These are phyloP conservation scores for Alternaria viburni DNA, from an alignment of 2,329 filamentous ascomycete genomes.

Conservation along the genomic window DNA sequence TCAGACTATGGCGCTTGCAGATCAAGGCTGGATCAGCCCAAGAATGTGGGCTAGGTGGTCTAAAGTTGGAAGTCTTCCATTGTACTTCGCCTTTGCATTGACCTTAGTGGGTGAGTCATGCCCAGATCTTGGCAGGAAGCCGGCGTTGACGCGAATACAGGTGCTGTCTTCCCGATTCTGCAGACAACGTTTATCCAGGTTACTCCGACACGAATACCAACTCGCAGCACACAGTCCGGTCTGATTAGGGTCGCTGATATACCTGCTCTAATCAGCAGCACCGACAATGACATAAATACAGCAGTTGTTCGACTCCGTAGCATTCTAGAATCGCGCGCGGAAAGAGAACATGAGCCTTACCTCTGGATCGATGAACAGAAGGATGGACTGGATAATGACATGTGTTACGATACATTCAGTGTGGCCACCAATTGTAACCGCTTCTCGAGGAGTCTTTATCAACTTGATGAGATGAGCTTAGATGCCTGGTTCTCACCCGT, in stretches of 20 bases:
- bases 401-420: neutral
- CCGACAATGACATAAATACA: neutral
- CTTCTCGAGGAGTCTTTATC: neutral
- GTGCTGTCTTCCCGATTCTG: neutral
- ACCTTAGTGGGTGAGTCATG: neutral
- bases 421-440: neutral
- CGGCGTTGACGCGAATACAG: neutral
- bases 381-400: neutral
- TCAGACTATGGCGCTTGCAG: neutral
- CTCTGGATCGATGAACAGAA: neutral
- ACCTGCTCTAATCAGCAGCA: neutral
- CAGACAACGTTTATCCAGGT: neutral
- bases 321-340: neutral
- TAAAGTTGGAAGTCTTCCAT: neutral
- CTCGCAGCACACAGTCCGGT: neutral
- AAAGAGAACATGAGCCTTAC: neutral
- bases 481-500: neutral
- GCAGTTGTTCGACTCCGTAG: neutral
- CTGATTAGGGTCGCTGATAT: neutral
- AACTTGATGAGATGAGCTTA: neutral
- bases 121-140: neutral
- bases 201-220: neutral
- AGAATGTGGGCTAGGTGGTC: neutral
- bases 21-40: slow-evolving; percentile 1
- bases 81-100: neutral